Base-by-base conservation (phyloP, 805 yeast genomes). In the Suhomyces sp. region DNA sequence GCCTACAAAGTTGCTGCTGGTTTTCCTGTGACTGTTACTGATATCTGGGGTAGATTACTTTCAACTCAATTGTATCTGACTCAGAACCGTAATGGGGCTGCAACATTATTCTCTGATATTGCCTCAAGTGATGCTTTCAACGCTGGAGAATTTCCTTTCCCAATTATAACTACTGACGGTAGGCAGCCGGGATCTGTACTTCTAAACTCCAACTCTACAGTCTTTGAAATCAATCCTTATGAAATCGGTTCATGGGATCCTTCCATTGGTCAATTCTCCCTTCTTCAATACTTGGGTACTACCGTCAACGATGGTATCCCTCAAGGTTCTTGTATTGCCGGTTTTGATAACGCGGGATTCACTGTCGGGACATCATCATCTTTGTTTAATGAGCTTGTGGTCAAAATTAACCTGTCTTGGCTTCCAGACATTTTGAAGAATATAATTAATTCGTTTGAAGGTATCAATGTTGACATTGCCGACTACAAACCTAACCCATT, bases 191-290 rank as follows among this genome's bases (percentile, higher is more conserved):
- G 58, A 16, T 42, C 58, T 2, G 36, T 32, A 9, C 44, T 60
- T 35, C 49, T 59, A 24, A 53, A 56, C 43, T 56, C 53, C 2
- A 63, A 65, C 45, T 63, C 71, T 16, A 63, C 71, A 1, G 56
- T 66, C 10, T 51, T 65, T 36, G 72, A 66, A 50, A 36, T 63
- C 36, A 61, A 51, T 32, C 67, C 72, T 4, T 65, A 33, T 43
- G 72, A 66, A 46, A 38, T 88, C 51, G 96, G 96, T 10, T 80
- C 95, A 4, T 88, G 95, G 95, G 96, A 88, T 53, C 83, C 87
- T 10, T 66, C 82, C 1, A 60, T 85, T 36, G 67, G 72, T 36
- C 63, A 82, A 3, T 88, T 88, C 58, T 68, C 80, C 9, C 81
- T 83, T 40, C 60, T 77, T 28, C 72, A 78, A 56, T 87, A 83